phyloP scores from a whole-genome alignment of 768 basidiomycete species.

The Gelatoporia subvermispora region DNA sequence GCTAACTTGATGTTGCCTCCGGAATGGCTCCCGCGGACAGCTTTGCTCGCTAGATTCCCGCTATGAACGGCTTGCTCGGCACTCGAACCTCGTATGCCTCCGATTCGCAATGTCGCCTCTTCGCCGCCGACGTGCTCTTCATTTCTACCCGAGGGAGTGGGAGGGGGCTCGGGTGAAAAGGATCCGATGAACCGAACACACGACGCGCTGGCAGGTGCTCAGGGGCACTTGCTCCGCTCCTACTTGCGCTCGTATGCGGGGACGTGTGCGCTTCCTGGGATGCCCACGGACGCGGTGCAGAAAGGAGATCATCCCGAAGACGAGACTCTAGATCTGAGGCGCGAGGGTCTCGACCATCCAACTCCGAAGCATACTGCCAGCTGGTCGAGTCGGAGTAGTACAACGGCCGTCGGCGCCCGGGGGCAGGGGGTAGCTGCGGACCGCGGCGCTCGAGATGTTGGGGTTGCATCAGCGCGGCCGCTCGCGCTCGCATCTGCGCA shows the following conservation, averaged over 20 bases:
- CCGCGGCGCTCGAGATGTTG: constrained; percentile 1
- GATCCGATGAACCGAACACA: constrained; percentile 15
- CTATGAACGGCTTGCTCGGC: too few species aligned
- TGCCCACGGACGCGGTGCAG: not conserved
- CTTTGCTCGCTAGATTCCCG: too few species aligned
- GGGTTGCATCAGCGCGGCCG: constrained; percentile 2
- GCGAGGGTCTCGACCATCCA: too few species aligned
- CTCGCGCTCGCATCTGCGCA: constrained; percentile 29
- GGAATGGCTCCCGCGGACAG: too few species aligned
- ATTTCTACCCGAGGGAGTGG: constrained; percentile 12
- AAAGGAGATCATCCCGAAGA: not conserved
- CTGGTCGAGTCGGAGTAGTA: constrained; percentile 4
- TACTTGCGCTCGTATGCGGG: not conserved
- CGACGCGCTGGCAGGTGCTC: not conserved
- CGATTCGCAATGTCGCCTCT: not conserved
- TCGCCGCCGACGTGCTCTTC: constrained; percentile 5
- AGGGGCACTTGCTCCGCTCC: not conserved
- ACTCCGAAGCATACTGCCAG: not conserved
- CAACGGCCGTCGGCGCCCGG: constrained; percentile 6
- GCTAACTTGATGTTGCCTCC: too few species aligned
- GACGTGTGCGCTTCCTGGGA: not conserved
- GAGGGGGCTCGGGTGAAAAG: constrained; percentile 16
- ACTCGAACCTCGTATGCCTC: too few species aligned
- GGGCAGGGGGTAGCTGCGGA: constrained; percentile 8
- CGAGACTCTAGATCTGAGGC: not conserved